phyloP scores from a whole-genome alignment of 2,329 filamentous ascomycete genomes.

The Alternaria atra region DNA sequence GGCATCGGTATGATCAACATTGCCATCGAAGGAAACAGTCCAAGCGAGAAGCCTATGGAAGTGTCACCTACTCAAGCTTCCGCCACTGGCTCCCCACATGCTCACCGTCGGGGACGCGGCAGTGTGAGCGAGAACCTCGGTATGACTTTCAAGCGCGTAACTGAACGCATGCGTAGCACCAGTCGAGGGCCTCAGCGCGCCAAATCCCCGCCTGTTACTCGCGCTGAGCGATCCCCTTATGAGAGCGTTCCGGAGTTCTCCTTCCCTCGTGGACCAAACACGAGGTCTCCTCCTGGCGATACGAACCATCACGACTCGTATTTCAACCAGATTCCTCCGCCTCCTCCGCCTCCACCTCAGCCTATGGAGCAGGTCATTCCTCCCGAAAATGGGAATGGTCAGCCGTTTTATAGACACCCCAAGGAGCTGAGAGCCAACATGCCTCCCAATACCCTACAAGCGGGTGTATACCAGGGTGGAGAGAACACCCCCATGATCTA shows the following conservation, averaged over 20 bases:
- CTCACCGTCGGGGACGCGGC: constrained; percentile 62
- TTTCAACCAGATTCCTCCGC: constrained; percentile 44
- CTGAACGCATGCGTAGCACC: constrained; percentile 67
- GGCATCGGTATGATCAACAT: constrained; percentile 56
- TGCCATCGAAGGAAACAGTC: constrained; percentile 55
- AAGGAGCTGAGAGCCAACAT: constrained; percentile 61
- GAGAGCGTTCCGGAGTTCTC: constrained; percentile 53
- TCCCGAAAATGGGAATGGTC: constrained; percentile 36
- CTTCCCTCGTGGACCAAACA: constrained; percentile 35
- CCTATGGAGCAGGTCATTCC: constrained; percentile 54
- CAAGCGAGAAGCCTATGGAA: constrained; percentile 36
- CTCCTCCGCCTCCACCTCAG: constrained; percentile 50
- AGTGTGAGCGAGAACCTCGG: constrained; percentile 68
- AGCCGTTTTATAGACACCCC: constrained; percentile 52
- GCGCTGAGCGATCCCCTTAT: constrained; percentile 51
- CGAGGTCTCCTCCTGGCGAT: constrained; percentile 42
- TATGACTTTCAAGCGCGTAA: constrained; percentile 58
- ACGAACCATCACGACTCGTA: constrained; percentile 35
- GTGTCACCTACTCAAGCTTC: constrained; percentile 36
- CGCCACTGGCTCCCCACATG: constrained; percentile 48
- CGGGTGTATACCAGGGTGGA: constrained; percentile 51
- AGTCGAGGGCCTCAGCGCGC: constrained; percentile 59
- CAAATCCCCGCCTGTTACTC: constrained; percentile 56
- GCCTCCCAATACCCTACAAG: constrained; percentile 57
- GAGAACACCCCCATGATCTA: constrained; percentile 49